Evolutionary conservation across 768 basidiomycete species (phyloP).

Genomic region (Mycena maculata): DNA sequence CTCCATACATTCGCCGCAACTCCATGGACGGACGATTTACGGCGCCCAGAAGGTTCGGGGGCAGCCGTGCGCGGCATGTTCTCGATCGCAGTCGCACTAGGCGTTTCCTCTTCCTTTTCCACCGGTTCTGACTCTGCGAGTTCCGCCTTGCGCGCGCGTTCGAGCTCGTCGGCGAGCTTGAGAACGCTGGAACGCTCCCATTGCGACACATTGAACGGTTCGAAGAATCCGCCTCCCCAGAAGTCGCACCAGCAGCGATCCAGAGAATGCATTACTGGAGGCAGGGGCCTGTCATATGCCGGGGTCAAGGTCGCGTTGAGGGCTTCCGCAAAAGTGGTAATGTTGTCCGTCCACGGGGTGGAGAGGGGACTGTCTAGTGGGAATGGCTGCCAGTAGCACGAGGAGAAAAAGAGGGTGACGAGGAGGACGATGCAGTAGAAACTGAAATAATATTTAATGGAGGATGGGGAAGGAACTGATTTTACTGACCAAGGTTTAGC

Average conservation of each 20-base stretch:
- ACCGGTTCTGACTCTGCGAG: slow-evolving; percentile 27
- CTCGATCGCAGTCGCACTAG: slow-evolving; percentile 18
- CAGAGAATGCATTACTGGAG: slow-evolving; percentile 69
- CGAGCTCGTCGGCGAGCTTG: slow-evolving; percentile 54
- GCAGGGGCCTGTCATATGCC: slow-evolving; percentile 56
- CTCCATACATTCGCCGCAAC: slow-evolving; percentile 24
- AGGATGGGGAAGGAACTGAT: slow-evolving; percentile 5
- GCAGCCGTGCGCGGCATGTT: slow-evolving; percentile 30
- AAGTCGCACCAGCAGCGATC: slow-evolving; percentile 93
- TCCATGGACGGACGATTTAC: background rate
- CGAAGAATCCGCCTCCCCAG: slow-evolving; percentile 71
- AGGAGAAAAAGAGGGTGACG: slow-evolving; percentile 84
- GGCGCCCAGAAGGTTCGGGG: slow-evolving; percentile 13
- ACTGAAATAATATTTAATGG: slow-evolving; percentile 49
- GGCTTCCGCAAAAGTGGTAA: slow-evolving; percentile 80
- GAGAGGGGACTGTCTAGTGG: slow-evolving; percentile 72
- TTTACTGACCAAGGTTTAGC: slow-evolving; percentile 83
- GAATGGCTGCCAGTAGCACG: slow-evolving; percentile 92
- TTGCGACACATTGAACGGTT: slow-evolving; percentile 78
- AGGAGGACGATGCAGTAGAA: slow-evolving; percentile 90
- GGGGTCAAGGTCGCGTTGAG: slow-evolving; percentile 60
- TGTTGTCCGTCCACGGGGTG: slow-evolving; percentile 73
- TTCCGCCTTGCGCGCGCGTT: slow-evolving; percentile 46
- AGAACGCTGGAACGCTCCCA: slow-evolving; percentile 81
- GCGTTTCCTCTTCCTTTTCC: slow-evolving; percentile 19